These are phyloP conservation scores for Drechslera avenae DNA, from an alignment of 2,329 filamentous ascomycete species.

Conservation along the genomic window DNA sequence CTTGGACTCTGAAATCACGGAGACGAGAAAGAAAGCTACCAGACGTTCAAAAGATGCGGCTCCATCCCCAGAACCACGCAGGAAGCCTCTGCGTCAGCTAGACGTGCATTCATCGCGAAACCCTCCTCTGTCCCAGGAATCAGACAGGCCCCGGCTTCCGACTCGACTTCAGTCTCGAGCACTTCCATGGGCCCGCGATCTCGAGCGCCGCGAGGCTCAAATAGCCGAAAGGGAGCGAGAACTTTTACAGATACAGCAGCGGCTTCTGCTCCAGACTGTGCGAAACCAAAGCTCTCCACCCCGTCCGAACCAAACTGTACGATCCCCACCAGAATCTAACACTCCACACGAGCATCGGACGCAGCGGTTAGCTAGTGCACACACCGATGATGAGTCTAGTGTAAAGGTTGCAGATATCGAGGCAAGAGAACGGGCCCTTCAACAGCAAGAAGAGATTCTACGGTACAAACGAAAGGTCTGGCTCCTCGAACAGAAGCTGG, in stretches of 20 bases:
- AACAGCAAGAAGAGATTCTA: slow-evolving; percentile 13
- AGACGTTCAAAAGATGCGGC: neutral
- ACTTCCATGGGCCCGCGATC: neutral
- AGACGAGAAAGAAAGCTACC: slow-evolving; percentile 1
- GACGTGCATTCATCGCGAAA: neutral
- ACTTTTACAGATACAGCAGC: slow-evolving; percentile 14
- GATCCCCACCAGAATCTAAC: neutral
- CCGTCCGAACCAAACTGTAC: neutral
- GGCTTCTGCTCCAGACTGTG: slow-evolving; percentile 6
- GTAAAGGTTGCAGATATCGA: slow-evolving; percentile 4
- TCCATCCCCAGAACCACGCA: neutral
- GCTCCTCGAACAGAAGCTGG: slow-evolving; percentile 13
- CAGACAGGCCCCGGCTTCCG: neutral
- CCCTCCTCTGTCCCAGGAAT: neutral
- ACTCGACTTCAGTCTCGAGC: neutral
- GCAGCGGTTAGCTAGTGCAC: neutral
- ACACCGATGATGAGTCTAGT: neutral
- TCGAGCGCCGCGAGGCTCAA: slow-evolving; percentile 13
- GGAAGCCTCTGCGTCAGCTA: neutral
- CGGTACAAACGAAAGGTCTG: slow-evolving; percentile 15
- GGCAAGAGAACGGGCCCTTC: slow-evolving; percentile 12
- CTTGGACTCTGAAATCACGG: neutral
- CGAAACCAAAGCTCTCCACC: neutral
- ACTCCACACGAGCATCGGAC: neutral
- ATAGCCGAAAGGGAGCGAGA: slow-evolving; percentile 12